Percentiles rank a stretch among this genome's conserved stretches.
phyloP scores from a whole-genome alignment of 352 stramenopile genomes.

The Globisporangium takayamanum region DNA sequence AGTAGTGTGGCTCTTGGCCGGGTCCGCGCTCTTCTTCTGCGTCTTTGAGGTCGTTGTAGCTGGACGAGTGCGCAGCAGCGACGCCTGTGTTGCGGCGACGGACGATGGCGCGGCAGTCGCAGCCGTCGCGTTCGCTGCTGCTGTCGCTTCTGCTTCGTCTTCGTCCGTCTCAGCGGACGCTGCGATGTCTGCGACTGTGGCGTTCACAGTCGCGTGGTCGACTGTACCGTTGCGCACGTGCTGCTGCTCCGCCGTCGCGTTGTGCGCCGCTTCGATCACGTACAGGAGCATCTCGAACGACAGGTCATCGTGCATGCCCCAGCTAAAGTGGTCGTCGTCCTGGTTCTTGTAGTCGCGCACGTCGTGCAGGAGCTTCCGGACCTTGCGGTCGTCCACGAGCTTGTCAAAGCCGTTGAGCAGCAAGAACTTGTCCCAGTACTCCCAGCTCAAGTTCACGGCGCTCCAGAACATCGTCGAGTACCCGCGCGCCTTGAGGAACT shows the following conservation, averaged over 20 bases:
- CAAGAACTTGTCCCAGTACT: constrained; percentile 68
- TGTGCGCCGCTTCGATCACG: constrained; percentile 44
- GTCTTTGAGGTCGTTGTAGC: neutral
- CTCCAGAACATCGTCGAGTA: constrained; percentile 76
- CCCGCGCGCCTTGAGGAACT: constrained; percentile 59
- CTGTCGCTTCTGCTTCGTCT: neutral
- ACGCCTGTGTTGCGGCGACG: neutral
- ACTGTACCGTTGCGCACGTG: neutral
- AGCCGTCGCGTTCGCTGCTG: neutral
- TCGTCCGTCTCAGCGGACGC: neutral
- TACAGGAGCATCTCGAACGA: constrained; percentile 70
- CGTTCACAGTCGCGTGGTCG: neutral
- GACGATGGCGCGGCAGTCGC: neutral
- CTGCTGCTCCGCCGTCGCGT: constrained; percentile 6
- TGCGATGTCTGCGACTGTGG: neutral
- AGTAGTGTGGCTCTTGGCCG: neutral
- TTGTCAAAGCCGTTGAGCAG: constrained; percentile 62
- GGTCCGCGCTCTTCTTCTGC: constrained; percentile 1
- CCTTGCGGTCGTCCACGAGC: constrained; percentile 55
- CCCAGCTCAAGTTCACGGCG: constrained; percentile 52
- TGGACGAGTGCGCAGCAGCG: constrained; percentile 1
- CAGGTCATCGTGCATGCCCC: constrained; percentile 66
- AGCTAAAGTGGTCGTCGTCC: constrained; percentile 57
- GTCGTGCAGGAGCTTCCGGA: constrained; percentile 62
- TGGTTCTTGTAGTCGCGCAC: constrained; percentile 45